Percentiles rank a stretch among this genome's conserved stretches.
Evolutionary conservation across 208 protist genomes (phyloP).

Genomic region (Crithidia sp.): DNA sequence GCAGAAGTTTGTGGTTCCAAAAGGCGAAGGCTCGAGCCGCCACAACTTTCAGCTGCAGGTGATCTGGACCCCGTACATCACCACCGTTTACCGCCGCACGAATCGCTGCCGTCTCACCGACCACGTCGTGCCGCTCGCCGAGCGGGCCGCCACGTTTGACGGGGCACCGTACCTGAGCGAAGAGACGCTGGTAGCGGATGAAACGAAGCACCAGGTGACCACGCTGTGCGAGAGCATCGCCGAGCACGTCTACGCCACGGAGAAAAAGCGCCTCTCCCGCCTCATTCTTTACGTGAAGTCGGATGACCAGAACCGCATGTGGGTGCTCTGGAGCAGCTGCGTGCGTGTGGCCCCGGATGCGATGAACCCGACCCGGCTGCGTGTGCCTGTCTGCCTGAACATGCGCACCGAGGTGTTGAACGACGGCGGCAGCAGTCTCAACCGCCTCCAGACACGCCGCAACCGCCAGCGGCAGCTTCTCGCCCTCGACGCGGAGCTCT

Average conservation of each 20-base stretch:
- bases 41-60: slow-evolving; percentile 86
- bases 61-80: slow-evolving; percentile 88
- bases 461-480: slow-evolving; percentile 77
- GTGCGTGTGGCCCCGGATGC: slow-evolving; percentile 73
- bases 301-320: slow-evolving; percentile 74
- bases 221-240: slow-evolving; percentile 82
- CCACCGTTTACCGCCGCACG: slow-evolving; percentile 83
- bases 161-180: slow-evolving; percentile 80
- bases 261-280: slow-evolving; percentile 84
- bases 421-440: slow-evolving; percentile 62
- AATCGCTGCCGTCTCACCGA: slow-evolving; percentile 81
- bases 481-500: slow-evolving; percentile 77
- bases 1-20: slow-evolving; percentile 91
- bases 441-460: slow-evolving; percentile 41
- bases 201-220: slow-evolving; percentile 78
- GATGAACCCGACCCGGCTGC: slow-evolving; percentile 73
- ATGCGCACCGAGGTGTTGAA: slow-evolving; percentile 79
- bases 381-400: slow-evolving; percentile 67
- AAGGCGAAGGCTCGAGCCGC: slow-evolving; percentile 69
- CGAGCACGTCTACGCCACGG: slow-evolving; percentile 84
- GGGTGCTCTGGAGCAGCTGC: slow-evolving; percentile 86
- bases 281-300: slow-evolving; percentile 85
- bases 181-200: slow-evolving; percentile 80
- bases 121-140: slow-evolving; percentile 47
- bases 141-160: slow-evolving; percentile 83